phyloP scores from a whole-genome alignment of 176 grass and related monocot species.

The Pontederia crassipes region DNA sequence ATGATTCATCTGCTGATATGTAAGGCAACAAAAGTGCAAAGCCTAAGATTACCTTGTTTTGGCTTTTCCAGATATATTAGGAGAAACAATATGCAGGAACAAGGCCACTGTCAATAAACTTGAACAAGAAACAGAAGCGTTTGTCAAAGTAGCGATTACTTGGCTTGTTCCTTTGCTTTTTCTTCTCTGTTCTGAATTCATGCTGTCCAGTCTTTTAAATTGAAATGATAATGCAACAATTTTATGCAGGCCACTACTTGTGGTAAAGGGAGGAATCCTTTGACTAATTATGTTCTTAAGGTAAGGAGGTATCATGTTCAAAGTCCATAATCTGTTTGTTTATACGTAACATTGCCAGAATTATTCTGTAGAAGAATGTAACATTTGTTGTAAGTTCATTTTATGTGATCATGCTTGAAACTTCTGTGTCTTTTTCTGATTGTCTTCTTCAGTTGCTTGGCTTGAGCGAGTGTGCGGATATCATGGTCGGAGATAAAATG shows the following conservation, averaged over 20 bases:
- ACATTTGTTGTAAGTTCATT: too few species aligned
- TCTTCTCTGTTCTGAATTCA: background rate
- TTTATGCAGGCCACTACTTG: constrained; percentile 47
- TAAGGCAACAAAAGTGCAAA: too few species aligned
- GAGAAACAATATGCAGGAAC: constrained; percentile 55
- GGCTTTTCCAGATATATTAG: constrained; percentile 51
- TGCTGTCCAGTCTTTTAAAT: background rate
- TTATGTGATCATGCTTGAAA: too few species aligned
- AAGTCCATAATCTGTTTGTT: constrained; percentile 14
- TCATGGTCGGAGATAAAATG: constrained; percentile 72
- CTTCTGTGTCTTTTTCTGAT: constrained; percentile 7
- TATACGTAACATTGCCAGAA: too few species aligned
- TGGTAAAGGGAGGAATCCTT: constrained; percentile 76
- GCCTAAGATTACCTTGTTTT: too few species aligned
- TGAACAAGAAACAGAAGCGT: constrained; percentile 65
- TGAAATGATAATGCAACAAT: background rate
- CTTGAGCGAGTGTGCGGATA: constrained; percentile 77
- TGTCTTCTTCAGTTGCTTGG: constrained; percentile 60
- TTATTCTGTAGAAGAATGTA: too few species aligned
- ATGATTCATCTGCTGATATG: too few species aligned
- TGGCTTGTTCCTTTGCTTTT: background rate
- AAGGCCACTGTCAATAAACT: constrained; percentile 63
- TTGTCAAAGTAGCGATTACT: constrained; percentile 39
- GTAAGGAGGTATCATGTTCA: constrained; percentile 20
- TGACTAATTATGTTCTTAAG: constrained; percentile 85